A percentile compares a stretch with the other conserved stretches of the same genome.
phyloP scores from a whole-genome alignment of 352 stramenopile genomes.

The Saprolegnia diclina region DNA sequence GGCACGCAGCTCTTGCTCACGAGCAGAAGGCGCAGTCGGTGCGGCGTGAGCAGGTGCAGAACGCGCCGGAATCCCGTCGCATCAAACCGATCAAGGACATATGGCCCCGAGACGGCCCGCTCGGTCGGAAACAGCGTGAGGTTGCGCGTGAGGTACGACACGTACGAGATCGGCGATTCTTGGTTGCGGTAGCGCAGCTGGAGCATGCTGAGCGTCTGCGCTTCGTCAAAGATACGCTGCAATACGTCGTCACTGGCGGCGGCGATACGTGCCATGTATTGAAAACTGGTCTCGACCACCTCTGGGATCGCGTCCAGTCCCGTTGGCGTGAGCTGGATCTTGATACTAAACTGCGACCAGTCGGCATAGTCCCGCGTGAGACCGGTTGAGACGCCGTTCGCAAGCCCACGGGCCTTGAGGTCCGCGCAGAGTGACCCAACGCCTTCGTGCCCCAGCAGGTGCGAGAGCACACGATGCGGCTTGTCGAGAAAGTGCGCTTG shows the following conservation, averaged over 20 bases:
- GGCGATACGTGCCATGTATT: slow-evolving; percentile 29
- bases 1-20: slow-evolving; percentile 35
- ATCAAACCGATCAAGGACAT: slow-evolving; percentile 32
- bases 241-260: neutral
- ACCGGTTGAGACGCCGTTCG: slow-evolving; percentile 35
- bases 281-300: slow-evolving; percentile 31
- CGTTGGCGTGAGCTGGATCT: slow-evolving; percentile 31
- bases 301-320: slow-evolving; percentile 31
- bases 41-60: slow-evolving; percentile 36
- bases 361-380: slow-evolving; percentile 31
- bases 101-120: slow-evolving; percentile 29
- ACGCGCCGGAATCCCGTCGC: slow-evolving; percentile 25
- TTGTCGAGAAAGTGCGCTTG: slow-evolving; percentile 27
- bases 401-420: slow-evolving; percentile 48
- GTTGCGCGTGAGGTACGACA: slow-evolving; percentile 28
- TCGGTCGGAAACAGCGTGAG: slow-evolving; percentile 30
- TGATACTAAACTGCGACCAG: slow-evolving; percentile 31
- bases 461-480: slow-evolving; percentile 52
- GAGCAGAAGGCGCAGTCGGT: slow-evolving; percentile 37
- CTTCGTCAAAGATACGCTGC: slow-evolving; percentile 32
- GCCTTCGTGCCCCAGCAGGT: slow-evolving; percentile 85
- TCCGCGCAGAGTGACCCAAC: slow-evolving; percentile 73
- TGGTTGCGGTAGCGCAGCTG: slow-evolving; percentile 36
- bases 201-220: slow-evolving; percentile 31
- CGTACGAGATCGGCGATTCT: slow-evolving; percentile 32